A percentile compares a stretch with the other conserved stretches of the same genome.
phyloP scores from a whole-genome alignment of 805 yeast species.

The Metschnikowia santaceciliae region DNA sequence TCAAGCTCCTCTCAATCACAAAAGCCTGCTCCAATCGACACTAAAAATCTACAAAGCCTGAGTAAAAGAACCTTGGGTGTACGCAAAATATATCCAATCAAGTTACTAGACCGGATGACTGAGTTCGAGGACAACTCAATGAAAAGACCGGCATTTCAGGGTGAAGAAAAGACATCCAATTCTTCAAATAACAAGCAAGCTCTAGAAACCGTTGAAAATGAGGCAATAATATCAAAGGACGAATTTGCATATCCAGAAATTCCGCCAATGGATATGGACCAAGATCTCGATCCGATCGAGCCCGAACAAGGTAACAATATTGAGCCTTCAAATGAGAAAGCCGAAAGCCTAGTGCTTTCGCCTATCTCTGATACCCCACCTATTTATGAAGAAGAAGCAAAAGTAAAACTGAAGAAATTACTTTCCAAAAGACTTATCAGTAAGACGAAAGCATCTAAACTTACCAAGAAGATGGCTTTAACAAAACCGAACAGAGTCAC shows the following conservation, averaged over 20 bases:
- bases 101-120: slow-evolving; percentile 1
- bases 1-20: background rate
- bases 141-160: background rate
- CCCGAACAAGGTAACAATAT: background rate
- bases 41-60: background rate
- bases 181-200: background rate
- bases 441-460: background rate
- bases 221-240: background rate
- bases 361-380: background rate
- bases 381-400: background rate
- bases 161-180: background rate
- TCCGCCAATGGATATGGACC: background rate
- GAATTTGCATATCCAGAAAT: background rate
- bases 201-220: background rate
- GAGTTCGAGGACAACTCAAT: background rate
- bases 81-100: background rate
- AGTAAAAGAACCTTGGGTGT: slow-evolving; percentile 1
- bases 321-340: background rate
- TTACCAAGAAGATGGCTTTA: background rate
- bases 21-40: background rate
- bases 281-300: background rate
- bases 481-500: background rate
- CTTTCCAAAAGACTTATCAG: background rate
- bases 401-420: background rate
- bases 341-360: background rate